Evolutionary conservation across 1,284 basidiomycete species (phyloP).

Genomic region (Malassezia furfur): DNA sequence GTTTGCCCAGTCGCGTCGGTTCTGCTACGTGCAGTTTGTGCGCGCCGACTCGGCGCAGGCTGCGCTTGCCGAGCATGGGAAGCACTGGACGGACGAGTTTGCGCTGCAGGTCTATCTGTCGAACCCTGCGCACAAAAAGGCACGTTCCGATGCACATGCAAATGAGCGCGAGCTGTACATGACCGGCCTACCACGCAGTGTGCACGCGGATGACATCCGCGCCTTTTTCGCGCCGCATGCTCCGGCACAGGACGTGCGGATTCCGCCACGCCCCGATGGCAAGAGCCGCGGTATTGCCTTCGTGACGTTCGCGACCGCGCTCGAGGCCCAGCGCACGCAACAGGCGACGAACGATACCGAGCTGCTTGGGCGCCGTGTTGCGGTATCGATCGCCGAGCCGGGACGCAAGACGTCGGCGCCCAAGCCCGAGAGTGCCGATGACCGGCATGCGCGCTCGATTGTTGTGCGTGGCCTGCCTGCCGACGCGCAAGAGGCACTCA

Average conservation of each 20-base stretch:
- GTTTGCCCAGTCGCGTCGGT: constrained; percentile 76
- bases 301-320: constrained; percentile 63
- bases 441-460: constrained; percentile 22
- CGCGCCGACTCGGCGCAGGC: constrained; percentile 65
- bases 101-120: constrained; percentile 73
- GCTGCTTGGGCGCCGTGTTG: constrained; percentile 31
- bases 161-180: constrained; percentile 75
- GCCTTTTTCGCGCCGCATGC: constrained; percentile 67
- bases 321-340: constrained; percentile 42
- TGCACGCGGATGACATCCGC: constrained; percentile 63
- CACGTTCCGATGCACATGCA: constrained; percentile 70
- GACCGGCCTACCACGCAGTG: constrained; percentile 67
- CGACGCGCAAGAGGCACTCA: constrained; percentile 43
- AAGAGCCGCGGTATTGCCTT: constrained; percentile 80
- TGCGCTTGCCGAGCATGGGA: constrained; percentile 67
- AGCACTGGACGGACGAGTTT: constrained; percentile 58
- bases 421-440: background rate
- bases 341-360: constrained; percentile 31
- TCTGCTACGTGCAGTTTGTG: constrained; percentile 87
- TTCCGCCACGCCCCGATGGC: constrained; percentile 64
- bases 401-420: background rate
- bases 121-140: constrained; percentile 77
- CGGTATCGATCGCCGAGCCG: constrained; percentile 27
- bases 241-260: constrained; percentile 65
- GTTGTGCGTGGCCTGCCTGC: constrained; percentile 27